Evolutionary conservation across 306 rosid genomes (phyloP).

Genomic region (Abrus pulchellus): DNA sequence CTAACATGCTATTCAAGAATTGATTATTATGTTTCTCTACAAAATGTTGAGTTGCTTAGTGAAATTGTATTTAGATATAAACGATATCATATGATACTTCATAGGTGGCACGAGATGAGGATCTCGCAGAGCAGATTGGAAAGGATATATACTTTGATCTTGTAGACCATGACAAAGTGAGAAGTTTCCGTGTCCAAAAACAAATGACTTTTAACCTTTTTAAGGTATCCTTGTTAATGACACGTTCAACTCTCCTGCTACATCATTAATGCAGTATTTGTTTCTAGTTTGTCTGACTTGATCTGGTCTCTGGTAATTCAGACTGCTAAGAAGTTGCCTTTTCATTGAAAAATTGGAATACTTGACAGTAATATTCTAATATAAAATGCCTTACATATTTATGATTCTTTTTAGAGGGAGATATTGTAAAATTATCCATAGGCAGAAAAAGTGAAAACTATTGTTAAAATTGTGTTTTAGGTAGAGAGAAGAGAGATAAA

Average conservation of each 20-base stretch:
- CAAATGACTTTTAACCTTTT: conserved; percentile 72
- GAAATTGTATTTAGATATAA: conserved; percentile 18
- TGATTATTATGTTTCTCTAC: conserved; percentile 15
- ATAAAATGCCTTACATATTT: neutral
- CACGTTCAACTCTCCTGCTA: conserved; percentile 9
- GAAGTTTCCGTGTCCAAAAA: conserved; percentile 86
- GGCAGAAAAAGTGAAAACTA: neutral
- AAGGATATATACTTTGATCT: conserved; percentile 92
- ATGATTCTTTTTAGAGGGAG: neutral
- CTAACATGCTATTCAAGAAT: conserved; percentile 35
- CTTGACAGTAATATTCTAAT: neutral
- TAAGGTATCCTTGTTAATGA: conserved; percentile 66
- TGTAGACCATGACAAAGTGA: conserved; percentile 94
- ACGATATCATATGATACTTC: conserved; percentile 38
- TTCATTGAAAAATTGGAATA: neutral
- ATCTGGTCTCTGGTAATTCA: neutral
- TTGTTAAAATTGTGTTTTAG: too few relatives aligned
- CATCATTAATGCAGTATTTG: neutral
- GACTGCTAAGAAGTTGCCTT: neutral
- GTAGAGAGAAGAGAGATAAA: too few relatives aligned
- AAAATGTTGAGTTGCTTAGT: conserved; percentile 33
- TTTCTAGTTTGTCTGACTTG: conserved; percentile 1
- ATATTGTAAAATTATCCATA: neutral
- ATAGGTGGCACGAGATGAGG: conserved; percentile 88
- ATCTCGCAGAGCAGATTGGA: conserved; percentile 83